These are phyloP conservation scores for Lactifluus echinatus DNA, from an alignment of 768 basidiomycete genomes.

Conservation along the genomic window DNA sequence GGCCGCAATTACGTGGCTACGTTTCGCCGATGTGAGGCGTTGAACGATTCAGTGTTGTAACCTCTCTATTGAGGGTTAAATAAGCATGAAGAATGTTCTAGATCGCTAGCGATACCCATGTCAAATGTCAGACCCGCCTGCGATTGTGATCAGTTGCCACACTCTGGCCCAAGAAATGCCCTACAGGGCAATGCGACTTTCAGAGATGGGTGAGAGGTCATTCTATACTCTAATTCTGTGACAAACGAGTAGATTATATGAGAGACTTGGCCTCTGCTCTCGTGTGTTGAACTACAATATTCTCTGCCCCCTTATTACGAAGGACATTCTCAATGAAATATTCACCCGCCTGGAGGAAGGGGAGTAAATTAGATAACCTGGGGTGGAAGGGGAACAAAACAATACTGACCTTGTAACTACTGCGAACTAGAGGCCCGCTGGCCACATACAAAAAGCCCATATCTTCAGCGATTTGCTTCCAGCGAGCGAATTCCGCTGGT, in stretches of 20 bases:
- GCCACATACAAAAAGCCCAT: conserved; percentile 98
- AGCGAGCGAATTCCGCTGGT: conserved; percentile 85
- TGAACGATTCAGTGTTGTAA: neutral
- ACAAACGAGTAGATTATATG: neutral
- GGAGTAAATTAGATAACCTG: neutral
- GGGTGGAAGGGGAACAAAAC: neutral
- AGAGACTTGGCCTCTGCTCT: neutral
- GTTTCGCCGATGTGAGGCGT: neutral
- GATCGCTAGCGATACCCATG: neutral
- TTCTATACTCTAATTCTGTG: neutral
- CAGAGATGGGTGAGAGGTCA: neutral
- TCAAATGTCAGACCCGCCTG: neutral
- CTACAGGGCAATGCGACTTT: neutral
- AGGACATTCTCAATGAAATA: conserved; percentile 91
- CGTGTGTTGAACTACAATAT: conserved; percentile 23
- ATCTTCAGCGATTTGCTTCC: conserved; percentile 84
- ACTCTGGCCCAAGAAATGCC: neutral
- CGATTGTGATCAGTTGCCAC: neutral
- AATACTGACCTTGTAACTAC: conserved; percentile 83
- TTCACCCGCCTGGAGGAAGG: conserved; percentile 75
- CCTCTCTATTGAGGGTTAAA: neutral
- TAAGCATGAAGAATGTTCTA: neutral
- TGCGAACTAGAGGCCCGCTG: conserved; percentile 90
- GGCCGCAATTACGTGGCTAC: neutral
- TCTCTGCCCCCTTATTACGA: conserved; percentile 46